Evolutionary conservation across 805 yeast genomes (phyloP), one percentile per base, ranked within the genome.

Genomic region (Kurtzmaniella fragi): DNA sequence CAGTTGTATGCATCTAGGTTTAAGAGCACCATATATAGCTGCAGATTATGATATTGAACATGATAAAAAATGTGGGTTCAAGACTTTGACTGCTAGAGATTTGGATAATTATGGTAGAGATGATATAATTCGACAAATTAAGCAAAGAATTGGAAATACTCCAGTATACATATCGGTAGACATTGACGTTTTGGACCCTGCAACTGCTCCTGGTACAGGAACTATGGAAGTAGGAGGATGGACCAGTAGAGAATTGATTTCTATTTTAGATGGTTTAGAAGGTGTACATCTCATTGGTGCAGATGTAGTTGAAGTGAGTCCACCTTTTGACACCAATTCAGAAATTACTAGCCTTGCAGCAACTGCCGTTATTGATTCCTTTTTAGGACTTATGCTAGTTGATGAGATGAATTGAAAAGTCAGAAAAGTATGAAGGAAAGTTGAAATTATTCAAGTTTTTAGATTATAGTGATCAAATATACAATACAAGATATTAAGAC

Each of bases 151-250:
- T 0, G 70, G 71, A 2, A 52, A 52, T 27, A 44, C 53, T 12
- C 75, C 75, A 1, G 76, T 70, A 2, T 72, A 73, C 47, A 54
- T 73, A 4, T 58, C 73, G 0, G 66, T 72, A 27, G 77, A 73
- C 54, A 71, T 78, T 34, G 88, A 81, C 53, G 84, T 80, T 2
- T 65, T 84, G 43, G 93, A 84, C 52, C 89, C 89, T 0, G 78
- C 84, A 4, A 62, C 69, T 37, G 87, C 87, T 2, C 85, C 90
- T 12, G 90, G 85, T 1, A 83, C 91, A 0, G 93, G 93, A 8
- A 84, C 93, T 3, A 75, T 82, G 48, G 93, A 84, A 53, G 77
- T 74, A 3, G 93, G 89, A 12, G 93, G 93, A 2, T 75, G 82
- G 69, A 71, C 79, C 11, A 65, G 82, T 0, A 66, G 91, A 34